Evolutionary conservation across 2,329 filamentous ascomycete species (phyloP).

Genomic region (Aspergillus floridensis): DNA sequence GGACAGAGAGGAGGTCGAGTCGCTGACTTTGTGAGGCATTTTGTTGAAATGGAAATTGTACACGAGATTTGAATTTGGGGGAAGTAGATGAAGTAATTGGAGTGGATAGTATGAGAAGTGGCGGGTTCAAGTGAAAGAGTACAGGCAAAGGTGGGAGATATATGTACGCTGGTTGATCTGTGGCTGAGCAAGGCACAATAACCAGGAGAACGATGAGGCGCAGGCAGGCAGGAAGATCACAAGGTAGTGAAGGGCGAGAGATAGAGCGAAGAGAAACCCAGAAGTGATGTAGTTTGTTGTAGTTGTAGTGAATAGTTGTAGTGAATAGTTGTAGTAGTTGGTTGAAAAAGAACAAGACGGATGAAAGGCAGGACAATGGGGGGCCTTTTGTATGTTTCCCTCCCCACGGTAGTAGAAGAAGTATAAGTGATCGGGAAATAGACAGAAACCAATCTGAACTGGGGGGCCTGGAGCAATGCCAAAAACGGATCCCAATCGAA

Average conservation of each 20-base stretch:
- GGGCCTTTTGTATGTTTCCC: constrained; percentile 17
- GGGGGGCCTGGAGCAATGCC: constrained; percentile 2
- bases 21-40: constrained; percentile 38
- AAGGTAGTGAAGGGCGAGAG: constrained; percentile 3
- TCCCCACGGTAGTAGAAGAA: constrained; percentile 7
- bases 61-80: not conserved
- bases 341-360: constrained; percentile 8
- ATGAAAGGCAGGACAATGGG: constrained; percentile 1
- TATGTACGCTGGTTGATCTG: constrained; percentile 15
- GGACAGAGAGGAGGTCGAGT: constrained; percentile 37
- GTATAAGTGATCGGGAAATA: constrained; percentile 6
- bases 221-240: not conserved
- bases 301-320: not conserved
- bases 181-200: constrained; percentile 21
- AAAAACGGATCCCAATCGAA: not conserved
- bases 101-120: not conserved
- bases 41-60: constrained; percentile 8
- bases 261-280: not conserved
- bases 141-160: constrained; percentile 6
- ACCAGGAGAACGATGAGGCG: constrained; percentile 6
- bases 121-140: not conserved
- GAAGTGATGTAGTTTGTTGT: constrained; percentile 1
- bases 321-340: not conserved
- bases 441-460: constrained; percentile 9
- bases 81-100: not conserved